A percentile compares a stretch with the other conserved stretches of the same genome.
Evolutionary conservation across 306 rosid species (phyloP).

Genomic region (Medicago truncatula): MtrunA17r5.0-ANR NC_053042.1:54018001-54018500

Average conservation of each 20-base stretch:
- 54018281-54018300: conserved; percentile 68
- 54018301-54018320: conserved; percentile 88
- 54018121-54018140: conserved; percentile 30
- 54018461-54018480: conserved; percentile 3
- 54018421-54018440: not conserved
- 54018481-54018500: conserved; percentile 9
- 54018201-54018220: conserved; percentile 98
- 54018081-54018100: conserved; percentile 86
- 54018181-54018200: conserved; percentile 76
- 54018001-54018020: conserved; percentile 85
- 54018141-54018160: conserved; percentile 24
- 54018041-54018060: conserved; percentile 90
- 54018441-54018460: not conserved
- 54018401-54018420: conserved; percentile 31
- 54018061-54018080: conserved; percentile 86
- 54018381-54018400: conserved; percentile 29
- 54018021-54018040: conserved; percentile 80
- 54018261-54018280: conserved; percentile 54
- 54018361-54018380: conserved; percentile 31
- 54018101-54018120: conserved; percentile 58
- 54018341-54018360: conserved; percentile 93
- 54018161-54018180: conserved; percentile 39
- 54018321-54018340: conserved; percentile 88
- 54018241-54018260: conserved; percentile 61
- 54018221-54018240: conserved; percentile 87